Conservation (phyloP, 768 basidiomycete genomes). For the Harrya chromipes region DNA sequence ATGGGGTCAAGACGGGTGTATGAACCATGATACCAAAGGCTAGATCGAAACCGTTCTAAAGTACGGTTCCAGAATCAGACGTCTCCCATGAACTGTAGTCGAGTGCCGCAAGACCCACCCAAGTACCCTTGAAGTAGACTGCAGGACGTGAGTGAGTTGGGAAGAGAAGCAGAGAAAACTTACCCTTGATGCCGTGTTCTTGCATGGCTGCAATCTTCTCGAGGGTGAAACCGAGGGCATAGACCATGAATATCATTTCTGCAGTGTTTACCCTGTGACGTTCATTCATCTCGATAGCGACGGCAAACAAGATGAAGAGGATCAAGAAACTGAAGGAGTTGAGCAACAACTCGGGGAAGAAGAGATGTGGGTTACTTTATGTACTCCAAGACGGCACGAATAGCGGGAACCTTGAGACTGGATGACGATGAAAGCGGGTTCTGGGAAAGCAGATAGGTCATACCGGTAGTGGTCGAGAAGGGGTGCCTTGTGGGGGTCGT, state of each 20-base stretch:
- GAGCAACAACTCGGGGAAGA: background rate
- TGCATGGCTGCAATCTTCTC: constrained; percentile 95
- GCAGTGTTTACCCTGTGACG: constrained; percentile 56
- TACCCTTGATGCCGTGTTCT: constrained; percentile 90
- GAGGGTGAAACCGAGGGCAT: constrained; percentile 78
- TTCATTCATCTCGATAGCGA: constrained; percentile 75
- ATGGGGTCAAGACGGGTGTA: background rate
- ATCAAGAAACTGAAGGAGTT: constrained; percentile 56
- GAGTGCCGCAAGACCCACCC: constrained; percentile 45
- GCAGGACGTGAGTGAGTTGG: constrained; percentile 5
- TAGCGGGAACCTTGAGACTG: constrained; percentile 89
- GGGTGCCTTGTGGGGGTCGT: constrained; percentile 91
- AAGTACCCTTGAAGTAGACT: constrained; percentile 86
- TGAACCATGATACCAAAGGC: constrained; percentile 63
- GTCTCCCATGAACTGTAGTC: constrained; percentile 8
- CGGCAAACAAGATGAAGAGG: constrained; percentile 73
- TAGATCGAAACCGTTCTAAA: constrained; percentile 88
- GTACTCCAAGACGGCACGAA: constrained; percentile 89
- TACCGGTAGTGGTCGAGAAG: constrained; percentile 95
- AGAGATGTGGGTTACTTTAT: constrained; percentile 51
- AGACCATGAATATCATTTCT: constrained; percentile 77
- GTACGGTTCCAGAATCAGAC: constrained; percentile 8
- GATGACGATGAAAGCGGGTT: background rate
- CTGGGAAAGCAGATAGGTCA: constrained; percentile 12
- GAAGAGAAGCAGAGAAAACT: background rate